Percentiles rank a stretch among this genome's conserved stretches.
These are phyloP conservation scores for Hymenoscyphus fraxineus DNA, from an alignment of 2,329 filamentous ascomycete species.

Conservation along the genomic window DNA sequence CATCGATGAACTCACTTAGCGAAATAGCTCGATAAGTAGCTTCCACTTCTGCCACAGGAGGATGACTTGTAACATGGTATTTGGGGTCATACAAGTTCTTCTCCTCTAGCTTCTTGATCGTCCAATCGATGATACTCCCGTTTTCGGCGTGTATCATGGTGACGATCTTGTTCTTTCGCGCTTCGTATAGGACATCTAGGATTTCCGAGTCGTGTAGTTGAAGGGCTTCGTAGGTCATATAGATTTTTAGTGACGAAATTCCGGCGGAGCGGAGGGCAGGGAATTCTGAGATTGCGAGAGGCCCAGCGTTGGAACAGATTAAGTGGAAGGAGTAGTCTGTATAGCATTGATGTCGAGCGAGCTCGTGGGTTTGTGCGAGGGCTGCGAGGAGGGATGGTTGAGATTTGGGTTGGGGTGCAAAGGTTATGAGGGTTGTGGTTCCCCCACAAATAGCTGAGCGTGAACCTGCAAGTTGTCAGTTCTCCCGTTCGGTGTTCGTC, in stretches of 20 bases:
- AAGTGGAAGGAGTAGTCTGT: slow-evolving; percentile 48
- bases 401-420: slow-evolving; percentile 44
- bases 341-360: slow-evolving; percentile 43
- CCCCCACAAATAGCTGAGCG: slow-evolving; percentile 45
- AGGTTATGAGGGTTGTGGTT: slow-evolving; percentile 47
- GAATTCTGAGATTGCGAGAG: slow-evolving; percentile 34
- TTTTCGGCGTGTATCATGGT: slow-evolving; percentile 57
- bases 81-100: slow-evolving; percentile 46
- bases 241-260: slow-evolving; percentile 42
- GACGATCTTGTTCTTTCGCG: slow-evolving; percentile 43
- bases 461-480: slow-evolving; percentile 34
- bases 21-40: slow-evolving; percentile 51
- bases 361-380: slow-evolving; percentile 41
- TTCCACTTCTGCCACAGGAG: slow-evolving; percentile 48
- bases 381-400: slow-evolving; percentile 43
- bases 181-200: slow-evolving; percentile 42
- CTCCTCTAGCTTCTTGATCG: slow-evolving; percentile 49
- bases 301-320: slow-evolving; percentile 41
- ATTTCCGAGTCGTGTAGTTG: slow-evolving; percentile 40
- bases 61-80: slow-evolving; percentile 48
- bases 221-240: slow-evolving; percentile 43
- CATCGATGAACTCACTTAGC: slow-evolving; percentile 47
- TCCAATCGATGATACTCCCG: slow-evolving; percentile 50
- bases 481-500: not conserved
- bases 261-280: slow-evolving; percentile 35